A percentile compares a stretch with the other conserved stretches of the same genome.
Evolutionary conservation across 78 protist genomes (phyloP).

Genomic region (Dictyostelium capitatum): DNA sequence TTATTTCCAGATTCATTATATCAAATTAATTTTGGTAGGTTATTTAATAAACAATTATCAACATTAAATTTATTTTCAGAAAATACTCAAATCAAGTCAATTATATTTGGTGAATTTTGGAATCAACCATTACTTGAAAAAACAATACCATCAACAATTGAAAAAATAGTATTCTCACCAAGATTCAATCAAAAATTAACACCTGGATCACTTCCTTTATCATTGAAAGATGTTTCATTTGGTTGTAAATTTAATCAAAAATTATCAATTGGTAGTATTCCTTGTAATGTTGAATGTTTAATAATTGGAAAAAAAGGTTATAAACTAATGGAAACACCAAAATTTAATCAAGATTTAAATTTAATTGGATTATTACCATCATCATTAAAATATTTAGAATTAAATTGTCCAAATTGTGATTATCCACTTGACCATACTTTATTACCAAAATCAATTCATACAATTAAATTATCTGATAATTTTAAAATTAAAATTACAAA

Average conservation of each 20-base stretch:
- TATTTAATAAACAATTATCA: no score
- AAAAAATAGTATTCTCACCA: neutral
- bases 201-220: neutral
- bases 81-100: no score
- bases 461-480: no score
- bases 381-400: neutral
- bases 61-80: no score
- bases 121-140: neutral
- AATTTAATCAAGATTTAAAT: neutral
- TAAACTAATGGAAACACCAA: neutral
- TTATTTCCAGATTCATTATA: no score
- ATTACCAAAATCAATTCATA: neutral
- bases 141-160: neutral
- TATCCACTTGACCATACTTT: neutral
- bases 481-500: no score
- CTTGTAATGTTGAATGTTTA: neutral
- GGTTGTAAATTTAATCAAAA: constrained; percentile 24
- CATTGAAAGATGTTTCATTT: neutral
- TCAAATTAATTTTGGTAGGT: no score
- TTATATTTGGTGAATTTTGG: neutral
- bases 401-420: neutral
- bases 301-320: no score
- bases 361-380: neutral
- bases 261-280: neutral
- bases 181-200: constrained; percentile 2